Conservation (phyloP, 331 rosid species). For the Spiraea crenata region DNA sequence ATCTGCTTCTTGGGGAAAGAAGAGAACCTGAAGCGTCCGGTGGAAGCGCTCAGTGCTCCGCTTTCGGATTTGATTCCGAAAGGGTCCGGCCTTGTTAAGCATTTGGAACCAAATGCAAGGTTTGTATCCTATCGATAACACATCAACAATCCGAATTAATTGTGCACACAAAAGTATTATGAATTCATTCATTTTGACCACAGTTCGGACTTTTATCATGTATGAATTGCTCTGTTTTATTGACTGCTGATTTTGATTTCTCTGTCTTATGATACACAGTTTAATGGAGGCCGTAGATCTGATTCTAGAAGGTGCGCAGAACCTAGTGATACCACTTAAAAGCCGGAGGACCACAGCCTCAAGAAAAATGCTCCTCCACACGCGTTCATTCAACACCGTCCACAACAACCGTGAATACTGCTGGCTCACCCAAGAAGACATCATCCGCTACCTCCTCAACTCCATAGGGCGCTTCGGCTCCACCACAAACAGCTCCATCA, state of each 20-base stretch:
- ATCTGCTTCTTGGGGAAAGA: conserved; percentile 53
- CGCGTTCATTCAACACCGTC: conserved; percentile 22
- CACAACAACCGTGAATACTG: conserved; percentile 55
- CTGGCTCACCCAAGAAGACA: conserved; percentile 85
- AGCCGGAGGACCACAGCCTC: conserved; percentile 15
- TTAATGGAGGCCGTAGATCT: conserved; percentile 69
- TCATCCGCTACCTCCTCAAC: conserved; percentile 75
- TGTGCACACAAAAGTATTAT: too few relatives aligned
- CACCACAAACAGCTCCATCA: conserved; percentile 39
- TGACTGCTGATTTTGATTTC: conserved; percentile 1
- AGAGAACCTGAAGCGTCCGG: conserved; percentile 43
- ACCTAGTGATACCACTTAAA: conserved; percentile 64
- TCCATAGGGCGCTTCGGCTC: conserved; percentile 64
- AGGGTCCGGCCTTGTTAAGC: conserved; percentile 35
- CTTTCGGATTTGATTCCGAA: conserved; percentile 39
- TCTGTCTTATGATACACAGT: conserved; percentile 32
- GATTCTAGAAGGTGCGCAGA: conserved; percentile 69
- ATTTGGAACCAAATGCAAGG: conserved; percentile 71
- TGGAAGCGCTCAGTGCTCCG: conserved; percentile 56
- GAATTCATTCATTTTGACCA: too few relatives aligned
- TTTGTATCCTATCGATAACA: conserved; percentile 2
- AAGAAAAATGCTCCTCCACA: conserved; percentile 30
- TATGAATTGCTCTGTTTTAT: background rate
- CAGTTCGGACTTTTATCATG: too few relatives aligned
- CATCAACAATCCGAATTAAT: too few relatives aligned